phyloP scores from a whole-genome alignment of 2,329 filamentous ascomycete species.

The Scleromitrula shiraiana region DNA sequence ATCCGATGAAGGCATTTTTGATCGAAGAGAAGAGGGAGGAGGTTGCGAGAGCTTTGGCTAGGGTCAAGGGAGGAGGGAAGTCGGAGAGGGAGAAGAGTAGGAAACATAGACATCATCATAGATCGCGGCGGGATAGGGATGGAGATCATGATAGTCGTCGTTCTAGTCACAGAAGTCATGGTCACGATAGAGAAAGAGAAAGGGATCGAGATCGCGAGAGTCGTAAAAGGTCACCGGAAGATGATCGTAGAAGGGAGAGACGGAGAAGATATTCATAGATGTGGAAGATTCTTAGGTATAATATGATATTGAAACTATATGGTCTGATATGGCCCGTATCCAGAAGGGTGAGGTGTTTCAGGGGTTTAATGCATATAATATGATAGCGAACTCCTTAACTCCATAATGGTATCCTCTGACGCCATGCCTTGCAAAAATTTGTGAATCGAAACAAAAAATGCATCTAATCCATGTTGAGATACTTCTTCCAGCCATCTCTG shows the following conservation, averaged over 20 bases:
- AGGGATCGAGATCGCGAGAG: not conserved
- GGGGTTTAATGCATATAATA: not conserved
- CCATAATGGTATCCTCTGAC: conserved; percentile 2
- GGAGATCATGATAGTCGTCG: conserved; percentile 11
- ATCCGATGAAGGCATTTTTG: conserved; percentile 92
- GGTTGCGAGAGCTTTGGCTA: conserved; percentile 61
- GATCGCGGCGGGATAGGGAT: conserved; percentile 16
- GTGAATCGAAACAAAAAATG: not conserved
- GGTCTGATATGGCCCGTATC: not conserved
- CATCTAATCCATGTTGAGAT: conserved; percentile 41
- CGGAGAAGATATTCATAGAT: conserved; percentile 12
- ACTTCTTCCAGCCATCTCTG: conserved; percentile 76
- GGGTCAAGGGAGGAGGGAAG: conserved; percentile 33
- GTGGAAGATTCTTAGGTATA: not conserved
- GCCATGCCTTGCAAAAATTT: not conserved
- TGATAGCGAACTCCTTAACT: not conserved
- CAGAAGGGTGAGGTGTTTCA: too few species aligned
- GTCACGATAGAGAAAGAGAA: not conserved
- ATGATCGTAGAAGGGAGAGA: conserved; percentile 6
- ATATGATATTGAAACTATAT: not conserved
- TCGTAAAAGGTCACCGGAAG: conserved; percentile 5
- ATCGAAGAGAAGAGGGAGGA: conserved; percentile 89
- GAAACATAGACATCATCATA: conserved; percentile 22
- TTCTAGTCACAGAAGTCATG: conserved; percentile 15
- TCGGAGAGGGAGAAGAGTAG: conserved; percentile 20